Evolutionary conservation across 2,329 filamentous ascomycete species (phyloP), one percentile per base, ranked within the genome.

Genomic region (Talaromyces rugulosus): DNA sequence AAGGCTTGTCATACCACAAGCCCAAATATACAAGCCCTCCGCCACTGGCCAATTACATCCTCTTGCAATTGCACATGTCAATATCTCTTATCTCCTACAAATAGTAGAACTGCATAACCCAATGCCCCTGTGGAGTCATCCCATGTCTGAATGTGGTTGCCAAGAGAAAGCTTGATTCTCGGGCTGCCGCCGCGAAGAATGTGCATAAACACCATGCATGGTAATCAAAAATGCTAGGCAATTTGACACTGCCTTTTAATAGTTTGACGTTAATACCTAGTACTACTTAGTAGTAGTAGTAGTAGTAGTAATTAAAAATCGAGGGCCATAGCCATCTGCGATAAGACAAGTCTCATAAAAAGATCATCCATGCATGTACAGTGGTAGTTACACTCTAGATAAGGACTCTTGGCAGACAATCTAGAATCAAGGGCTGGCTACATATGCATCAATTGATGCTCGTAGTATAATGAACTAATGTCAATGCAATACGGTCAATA

Each of bases 81-180:
- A 47, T 47, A 47, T 9, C 11, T 47, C 44, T 47, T 47, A 27
- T 47, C 44, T 47, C 36, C 44, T 47, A 23, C 18, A 47, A 27
- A 47, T 47, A 47, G 8, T 23, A 7, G n/a, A 47, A 5, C 44
- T 47, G 44, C 44, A 47, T 47, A 53, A 31, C 27, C 27, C 28
- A 27, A 14, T 4, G 18, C 9, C 44, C 23, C 18, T 4, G 50
- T 57, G 36, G 33, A 42, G 55, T 18, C 8, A 28, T n/a, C 27
- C n/a, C 28, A 27, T 56, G 52, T 1, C 31, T 18, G 42, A 31
- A 58, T 58, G 34, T 28, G 42, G 55, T 47, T 52, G 62, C 56
- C 62, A 64, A 62, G 59, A 62, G 56, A 64, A 62, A 59, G 56
- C 62, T 62, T 64, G 62, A 52, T 52, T 56, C 14, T 60, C n/a